Base-by-base conservation (phyloP, 2,329 filamentous ascomycete species). In the Helminthosporium solani region DNA sequence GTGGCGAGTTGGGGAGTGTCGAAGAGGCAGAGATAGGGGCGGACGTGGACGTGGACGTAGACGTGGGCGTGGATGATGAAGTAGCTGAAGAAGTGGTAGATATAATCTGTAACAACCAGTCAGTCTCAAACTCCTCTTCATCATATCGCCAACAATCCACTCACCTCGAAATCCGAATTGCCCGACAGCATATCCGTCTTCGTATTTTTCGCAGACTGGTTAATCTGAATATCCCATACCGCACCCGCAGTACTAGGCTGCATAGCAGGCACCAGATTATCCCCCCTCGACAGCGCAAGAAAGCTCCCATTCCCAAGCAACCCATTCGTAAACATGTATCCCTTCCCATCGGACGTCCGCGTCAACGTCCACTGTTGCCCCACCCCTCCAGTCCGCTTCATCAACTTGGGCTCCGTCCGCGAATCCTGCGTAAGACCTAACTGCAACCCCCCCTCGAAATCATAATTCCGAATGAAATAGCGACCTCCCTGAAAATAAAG, bases 381-480 rank as follows among this genome's bases (percentile, higher is more conserved):
- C 34, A 55, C 15, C 7, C n/a, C 39, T 15, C 52, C 50, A 34
- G 42, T 50, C 11, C 49, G 36, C 15, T 31, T 38, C 16, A 35
- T 37, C 39, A 55, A 7, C 9, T 21, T 41, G 16, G 52, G 52
- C 20, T 40, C 18, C 18, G 40, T 21, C 16, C 33, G 15, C 15
- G 30, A 35, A 9, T 40, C 23, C 3, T 15, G 27, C 15, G 35
- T 42, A 6, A 54, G 38, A 2, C 54, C 56, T 8, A 61, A 35
- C 38, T 61, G 57, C 9, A 28, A 52, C 3, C 33, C 33, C 7
- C 43, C 46, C 12, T 18, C 35, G 44, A 45, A 56, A 42, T 61
- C 54, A 25, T 52, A 59, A 36, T 58, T 58, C 11, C 56, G 56
- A 27, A 61, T 56, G 42, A 59, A 61, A 38, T 52, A 61, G 3